Evolutionary conservation across 2,329 filamentous ascomycete genomes (phyloP), one percentile per base, ranked within the genome.

Genomic region (Fusarium torulosum): DNA sequence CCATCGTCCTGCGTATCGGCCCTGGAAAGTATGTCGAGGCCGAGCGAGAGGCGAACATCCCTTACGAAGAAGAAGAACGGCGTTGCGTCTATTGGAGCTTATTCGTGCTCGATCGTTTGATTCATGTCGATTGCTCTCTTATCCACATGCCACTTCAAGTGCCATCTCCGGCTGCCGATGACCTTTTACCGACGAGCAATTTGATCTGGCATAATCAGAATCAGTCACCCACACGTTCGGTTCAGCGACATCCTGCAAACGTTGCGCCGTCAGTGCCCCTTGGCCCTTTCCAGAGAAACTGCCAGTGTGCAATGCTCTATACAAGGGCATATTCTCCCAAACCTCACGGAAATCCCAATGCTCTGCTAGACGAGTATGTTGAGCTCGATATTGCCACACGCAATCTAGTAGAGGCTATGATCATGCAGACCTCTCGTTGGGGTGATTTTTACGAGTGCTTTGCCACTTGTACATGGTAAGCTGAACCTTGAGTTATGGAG

Each of bases 11-110:
- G 35, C 75, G 71, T 7, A 75, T 83, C 17, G 71, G 70, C 31
- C 80, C 81, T 1, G 79, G 79, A 3, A 77, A 78, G 55, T 74
- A 76, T 33, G 59, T 74, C n/a, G 73, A 75, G n/a, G 72, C 69
- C 15, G 70, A 76, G 21, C 73, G 73, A 56, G 73, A 76, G 20
- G 53, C 63, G 15, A 70, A 70, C 17, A 71, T 76, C 10, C 61
- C 67, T 25, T 73, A 70, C 25, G 75, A 77, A 38, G 78, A 81
- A 20, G 78, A 83, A 60, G 79, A 81, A 63, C 75, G 74, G 7
- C 75, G 79, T 44, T 76, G 78, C 41, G 69, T 82, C 29, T 83
- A 81, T 75, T 83, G 81, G 81, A 78, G 76, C 3, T 71, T 82
- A 41, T 79, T 83, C 59, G 79, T 82, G 19, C 72, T 82, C 29